Conservation (phyloP, 768 basidiomycete species). For the Termitomyces sp. region DNA sequence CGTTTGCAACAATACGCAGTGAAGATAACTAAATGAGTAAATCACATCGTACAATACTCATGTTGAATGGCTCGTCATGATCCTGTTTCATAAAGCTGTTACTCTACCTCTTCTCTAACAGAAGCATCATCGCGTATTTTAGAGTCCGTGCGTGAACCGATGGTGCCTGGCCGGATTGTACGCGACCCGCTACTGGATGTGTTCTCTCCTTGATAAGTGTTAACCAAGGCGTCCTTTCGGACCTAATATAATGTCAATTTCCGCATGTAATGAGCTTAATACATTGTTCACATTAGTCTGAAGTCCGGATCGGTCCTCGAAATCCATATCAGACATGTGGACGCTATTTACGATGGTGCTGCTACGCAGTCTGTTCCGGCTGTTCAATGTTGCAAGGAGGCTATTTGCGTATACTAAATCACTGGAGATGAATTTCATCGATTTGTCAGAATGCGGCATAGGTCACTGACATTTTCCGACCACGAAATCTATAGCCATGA, state of each 20-base stretch:
- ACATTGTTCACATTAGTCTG: background rate
- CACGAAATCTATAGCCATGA: slow-evolving; percentile 35
- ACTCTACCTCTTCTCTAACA: background rate
- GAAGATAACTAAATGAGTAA: background rate
- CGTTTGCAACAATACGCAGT: background rate
- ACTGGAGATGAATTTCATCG: background rate
- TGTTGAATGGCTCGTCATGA: background rate
- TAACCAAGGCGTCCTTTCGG: slow-evolving; percentile 1
- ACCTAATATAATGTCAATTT: background rate
- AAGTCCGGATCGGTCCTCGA: background rate
- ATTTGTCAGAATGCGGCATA: background rate
- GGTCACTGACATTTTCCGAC: slow-evolving; percentile 37
- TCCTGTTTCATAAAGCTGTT: background rate
- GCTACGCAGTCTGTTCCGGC: slow-evolving; percentile 21
- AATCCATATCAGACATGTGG: slow-evolving; percentile 11
- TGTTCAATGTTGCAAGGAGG: slow-evolving; percentile 38
- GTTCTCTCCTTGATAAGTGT: background rate
- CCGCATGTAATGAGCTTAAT: background rate
- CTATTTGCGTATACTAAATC: slow-evolving; percentile 42
- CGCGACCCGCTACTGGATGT: background rate
- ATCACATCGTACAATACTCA: background rate
- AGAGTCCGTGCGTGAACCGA: background rate
- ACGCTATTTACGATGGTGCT: slow-evolving; percentile 2
- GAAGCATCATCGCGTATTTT: background rate
- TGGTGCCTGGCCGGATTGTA: background rate